Base-by-base conservation (phyloP, 1,284 basidiomycete species). In the Rhodotorula sp. region DNA sequence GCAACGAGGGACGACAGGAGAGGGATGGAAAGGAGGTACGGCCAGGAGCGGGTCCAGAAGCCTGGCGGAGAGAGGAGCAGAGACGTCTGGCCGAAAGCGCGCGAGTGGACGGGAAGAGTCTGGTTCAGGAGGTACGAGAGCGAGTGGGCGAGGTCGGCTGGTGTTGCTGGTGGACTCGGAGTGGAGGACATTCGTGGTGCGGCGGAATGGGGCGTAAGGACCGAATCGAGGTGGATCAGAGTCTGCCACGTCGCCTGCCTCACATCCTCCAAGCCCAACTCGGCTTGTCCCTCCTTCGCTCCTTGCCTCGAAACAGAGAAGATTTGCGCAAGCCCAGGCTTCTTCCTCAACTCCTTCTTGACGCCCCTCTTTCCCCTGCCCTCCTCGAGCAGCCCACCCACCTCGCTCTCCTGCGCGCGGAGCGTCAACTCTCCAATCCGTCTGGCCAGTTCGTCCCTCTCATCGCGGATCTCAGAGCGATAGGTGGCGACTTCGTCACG, bases 401-500 rank as follows among this genome's bases (percentile, higher is more conserved):
- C 46, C 6, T 37, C 31, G 11, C 51, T 53, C 26, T 20, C 9
- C 28, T 54, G 28, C 40, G 68, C 52, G 6, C 60, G 46, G 48
- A 73, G 63, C 2, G 75, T 68, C 59, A 76, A 51, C 46, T 68
- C 59, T 13, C 77, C 77, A 37, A 78, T 75, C 52, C 68, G 64
- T 18, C 48, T 55, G 16, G 76, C 74, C 34, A 77, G 60, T 2
- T 59, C 52, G 28, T 71, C 62, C 13, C 74, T 63, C n/a, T 63
- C 56, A 4, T 30, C 47, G 24, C 67, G 58, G 46, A 78, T 58
- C 26, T 56, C 46, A 16, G 62, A 55, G 5, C 75, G 62, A 22
- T 70, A 68, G 22, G 70, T 64, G 2, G 69, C 59, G 26, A 76
- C 72, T 51, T 78, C 77, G 34, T 77, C 75, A n/a, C 71, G 50